Evolutionary conservation across 495 filamentous ascomycete species (phyloP), one percentile per base, ranked within the genome.

Genomic region (Aspergillus affinis): DNA sequence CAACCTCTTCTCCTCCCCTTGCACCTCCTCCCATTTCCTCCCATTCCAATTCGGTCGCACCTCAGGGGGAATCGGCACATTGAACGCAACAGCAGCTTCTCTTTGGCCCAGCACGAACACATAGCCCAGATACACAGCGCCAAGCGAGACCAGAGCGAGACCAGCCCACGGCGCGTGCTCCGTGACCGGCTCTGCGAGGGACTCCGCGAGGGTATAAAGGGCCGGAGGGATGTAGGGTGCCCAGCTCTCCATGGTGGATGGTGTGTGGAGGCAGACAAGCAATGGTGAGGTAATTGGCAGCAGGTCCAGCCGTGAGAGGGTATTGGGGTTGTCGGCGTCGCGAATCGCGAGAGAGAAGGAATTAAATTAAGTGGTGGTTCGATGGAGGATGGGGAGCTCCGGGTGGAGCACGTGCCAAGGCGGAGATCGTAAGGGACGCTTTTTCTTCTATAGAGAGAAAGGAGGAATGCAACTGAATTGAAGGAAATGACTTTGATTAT

Each of bases 51-150:
- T 78, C 8, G 81, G 68, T 36, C 70, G 63, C 55, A 82, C 80
- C 68, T 88, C 83, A 41, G 80, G 67, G 6, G 88, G 88, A 19
- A 86, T 45, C 2, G 82, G 79, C 10, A 89, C 81, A 55, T 75
- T 74, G 69, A 87, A 89, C 4, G 76, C 55, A 21, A 88, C 80
- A 2, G 82, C 78, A 20, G 75, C 73, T 73, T 86, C 84, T 62
- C 64, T 70, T 19, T 59, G 60, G 56, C 69, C 51, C 8, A 65
- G 63, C 49, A 74, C 21, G 57, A 71, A 80, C 51, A 73, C 55
- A 59, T 74, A 77, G 61, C 70, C 70, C 44, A 72, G 67, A 64
- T 75, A 75, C 41, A 71, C 57, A 19, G 72, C 73, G 59, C 63
- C 44, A 32, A 77, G 49, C 58, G 77, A 75, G 60, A 70, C 60